A percentile compares a stretch with the other conserved stretches of the same genome.
Conservation (phyloP, 2,329 filamentous ascomycete species). For the Cercospora zeae-maydis region DNA sequence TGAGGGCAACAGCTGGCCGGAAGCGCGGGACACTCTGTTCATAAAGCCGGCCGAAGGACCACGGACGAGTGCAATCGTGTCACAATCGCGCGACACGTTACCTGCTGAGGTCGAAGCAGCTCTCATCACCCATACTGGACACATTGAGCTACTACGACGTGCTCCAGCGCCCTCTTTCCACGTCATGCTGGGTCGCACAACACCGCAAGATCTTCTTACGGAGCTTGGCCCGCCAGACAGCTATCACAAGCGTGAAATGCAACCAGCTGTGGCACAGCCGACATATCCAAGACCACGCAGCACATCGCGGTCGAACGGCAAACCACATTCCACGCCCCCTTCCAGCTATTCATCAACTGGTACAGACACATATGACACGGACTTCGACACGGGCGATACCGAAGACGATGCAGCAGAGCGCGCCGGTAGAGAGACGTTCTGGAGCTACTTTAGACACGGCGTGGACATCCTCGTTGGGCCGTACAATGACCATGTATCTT, state of each 20-base stretch:
- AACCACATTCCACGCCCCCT: constrained; percentile 31
- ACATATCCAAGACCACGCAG: constrained; percentile 26
- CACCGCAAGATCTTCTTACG: constrained; percentile 83
- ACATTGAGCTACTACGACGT: constrained; percentile 71
- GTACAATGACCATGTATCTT: constrained; percentile 47
- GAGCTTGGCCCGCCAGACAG: constrained; percentile 91
- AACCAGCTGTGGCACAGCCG: constrained; percentile 18
- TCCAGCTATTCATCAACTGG: constrained; percentile 41
- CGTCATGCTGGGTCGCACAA: constrained; percentile 79
- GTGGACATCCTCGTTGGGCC: constrained; percentile 91
- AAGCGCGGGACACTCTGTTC: constrained; percentile 73
- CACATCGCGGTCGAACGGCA: constrained; percentile 28
- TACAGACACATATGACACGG: constrained; percentile 44
- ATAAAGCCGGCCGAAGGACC: constrained; percentile 69
- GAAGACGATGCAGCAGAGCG: constrained; percentile 60
- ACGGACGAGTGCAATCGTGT: constrained; percentile 65
- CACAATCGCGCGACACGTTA: constrained; percentile 71
- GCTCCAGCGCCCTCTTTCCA: constrained; percentile 63
- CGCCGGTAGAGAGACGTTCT: constrained; percentile 63
- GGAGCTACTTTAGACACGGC: constrained; percentile 94
- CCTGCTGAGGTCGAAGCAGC: constrained; percentile 85
- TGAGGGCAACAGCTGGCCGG: constrained; percentile 83
- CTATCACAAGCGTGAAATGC: constrained; percentile 58
- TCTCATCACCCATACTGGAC: constrained; percentile 72
- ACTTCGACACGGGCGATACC: constrained; percentile 49